phyloP scores from a whole-genome alignment of 805 yeast species.

The Suhomyces pyralidae region DNA sequence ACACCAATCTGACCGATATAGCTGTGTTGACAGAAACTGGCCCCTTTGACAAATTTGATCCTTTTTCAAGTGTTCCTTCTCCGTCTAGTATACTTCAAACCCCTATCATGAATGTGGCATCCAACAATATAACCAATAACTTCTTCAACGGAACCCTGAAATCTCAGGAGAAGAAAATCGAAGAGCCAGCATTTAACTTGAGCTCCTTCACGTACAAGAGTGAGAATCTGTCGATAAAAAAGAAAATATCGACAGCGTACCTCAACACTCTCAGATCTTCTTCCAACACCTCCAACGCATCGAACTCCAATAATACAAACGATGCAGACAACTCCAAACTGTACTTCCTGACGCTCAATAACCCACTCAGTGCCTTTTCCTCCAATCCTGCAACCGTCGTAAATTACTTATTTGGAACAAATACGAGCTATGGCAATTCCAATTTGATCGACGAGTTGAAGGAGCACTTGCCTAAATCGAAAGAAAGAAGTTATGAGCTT shows the following conservation, averaged over 20 bases:
- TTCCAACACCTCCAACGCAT: background rate
- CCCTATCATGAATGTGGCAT: constrained; percentile 24
- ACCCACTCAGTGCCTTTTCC: constrained; percentile 27
- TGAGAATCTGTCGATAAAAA: constrained; percentile 6
- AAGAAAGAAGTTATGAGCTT: constrained; percentile 44
- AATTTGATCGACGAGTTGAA: constrained; percentile 34
- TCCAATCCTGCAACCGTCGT: constrained; percentile 34
- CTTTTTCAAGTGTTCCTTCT: background rate
- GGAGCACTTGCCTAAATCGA: constrained; percentile 43
- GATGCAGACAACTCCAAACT: background rate
- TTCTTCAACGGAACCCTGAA: constrained; percentile 22
- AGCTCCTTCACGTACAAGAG: constrained; percentile 34
- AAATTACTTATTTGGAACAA: constrained; percentile 39
- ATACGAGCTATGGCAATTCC: constrained; percentile 34
- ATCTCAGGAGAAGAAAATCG: constrained; percentile 7
- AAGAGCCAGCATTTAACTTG: constrained; percentile 32
- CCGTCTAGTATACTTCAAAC: constrained; percentile 18
- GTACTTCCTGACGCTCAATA: constrained; percentile 13
- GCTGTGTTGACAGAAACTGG: background rate
- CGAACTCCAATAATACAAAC: background rate
- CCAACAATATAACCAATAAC: constrained; percentile 36
- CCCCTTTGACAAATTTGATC: background rate
- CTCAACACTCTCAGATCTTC: background rate
- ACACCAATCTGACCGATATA: background rate
- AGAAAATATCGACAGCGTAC: constrained; percentile 1